phyloP scores from a whole-genome alignment of 148 eudicot species.

The Rhododendron ferrugineum region DNA sequence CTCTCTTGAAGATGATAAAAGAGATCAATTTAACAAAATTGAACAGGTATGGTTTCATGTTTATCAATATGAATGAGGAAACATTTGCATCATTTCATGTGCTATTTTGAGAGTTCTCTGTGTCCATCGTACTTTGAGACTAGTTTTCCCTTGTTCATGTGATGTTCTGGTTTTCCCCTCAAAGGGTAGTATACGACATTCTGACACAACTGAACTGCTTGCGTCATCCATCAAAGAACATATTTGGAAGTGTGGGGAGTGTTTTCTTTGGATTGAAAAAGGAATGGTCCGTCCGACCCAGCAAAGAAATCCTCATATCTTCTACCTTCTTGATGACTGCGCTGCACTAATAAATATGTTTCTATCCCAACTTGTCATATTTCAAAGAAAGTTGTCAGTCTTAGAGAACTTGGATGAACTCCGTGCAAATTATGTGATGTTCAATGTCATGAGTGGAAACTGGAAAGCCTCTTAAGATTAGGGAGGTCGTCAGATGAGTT shows the following conservation, averaged over 20 bases:
- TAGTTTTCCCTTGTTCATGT: background rate
- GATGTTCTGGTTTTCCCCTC: background rate
- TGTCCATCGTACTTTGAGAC: background rate
- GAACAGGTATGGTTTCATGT: slow-evolving; percentile 58
- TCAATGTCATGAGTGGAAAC: background rate
- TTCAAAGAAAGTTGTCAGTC: background rate
- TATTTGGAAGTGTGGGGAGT: background rate
- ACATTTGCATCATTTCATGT: slow-evolving; percentile 33
- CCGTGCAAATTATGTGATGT: background rate
- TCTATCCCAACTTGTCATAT: background rate
- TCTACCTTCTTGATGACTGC: background rate
- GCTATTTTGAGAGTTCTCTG: background rate
- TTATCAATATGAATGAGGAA: background rate
- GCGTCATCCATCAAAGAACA: background rate
- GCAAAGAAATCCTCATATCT: background rate
- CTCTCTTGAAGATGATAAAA: slow-evolving; percentile 84
- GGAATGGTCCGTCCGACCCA: background rate
- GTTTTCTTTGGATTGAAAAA: background rate
- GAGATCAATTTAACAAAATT: slow-evolving; percentile 81
- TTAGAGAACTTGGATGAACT: background rate
- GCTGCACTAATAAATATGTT: background rate
- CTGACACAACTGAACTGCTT: background rate
- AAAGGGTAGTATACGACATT: background rate
- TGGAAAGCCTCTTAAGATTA: background rate
- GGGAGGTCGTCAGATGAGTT: background rate